Conservation (phyloP, 139 green algal species). For the Chlorella vulgaris region DNA sequence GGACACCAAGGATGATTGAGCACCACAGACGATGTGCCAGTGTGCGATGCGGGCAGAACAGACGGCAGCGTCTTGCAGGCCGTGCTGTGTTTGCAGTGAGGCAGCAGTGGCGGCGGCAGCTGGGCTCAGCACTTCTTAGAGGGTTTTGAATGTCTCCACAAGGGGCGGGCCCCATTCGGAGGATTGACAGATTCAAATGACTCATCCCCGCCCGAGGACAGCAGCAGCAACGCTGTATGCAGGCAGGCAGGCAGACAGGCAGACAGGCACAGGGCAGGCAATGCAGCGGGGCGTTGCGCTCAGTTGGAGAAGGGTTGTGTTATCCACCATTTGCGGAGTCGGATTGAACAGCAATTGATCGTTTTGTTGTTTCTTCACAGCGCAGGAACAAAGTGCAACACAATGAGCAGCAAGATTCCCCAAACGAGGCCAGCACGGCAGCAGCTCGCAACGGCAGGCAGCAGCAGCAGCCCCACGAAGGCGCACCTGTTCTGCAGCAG, state of each 20-base stretch:
- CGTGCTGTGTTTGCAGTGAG: too few species aligned
- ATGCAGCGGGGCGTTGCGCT: slow-evolving; percentile 8
- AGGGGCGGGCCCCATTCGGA: slow-evolving; percentile 27
- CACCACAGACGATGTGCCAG: too few species aligned
- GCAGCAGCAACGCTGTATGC: not conserved
- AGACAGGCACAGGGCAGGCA: not conserved
- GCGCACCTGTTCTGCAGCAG: slow-evolving; percentile 52
- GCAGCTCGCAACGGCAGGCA: too few species aligned
- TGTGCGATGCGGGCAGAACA: too few species aligned
- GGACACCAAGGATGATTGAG: too few species aligned
- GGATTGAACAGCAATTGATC: slow-evolving; percentile 56
- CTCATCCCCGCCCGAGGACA: slow-evolving; percentile 5
- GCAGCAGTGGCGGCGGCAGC: too few species aligned
- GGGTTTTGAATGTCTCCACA: slow-evolving; percentile 26
- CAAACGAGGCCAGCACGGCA: too few species aligned
- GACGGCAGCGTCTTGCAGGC: too few species aligned
- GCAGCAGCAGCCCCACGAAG: not conserved
- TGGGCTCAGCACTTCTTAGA: slow-evolving; percentile 28
- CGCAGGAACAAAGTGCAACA: not conserved
- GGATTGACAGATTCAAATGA: slow-evolving; percentile 29
- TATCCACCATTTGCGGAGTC: slow-evolving; percentile 43
- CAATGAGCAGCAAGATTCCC: not conserved
- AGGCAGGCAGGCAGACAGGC: not conserved
- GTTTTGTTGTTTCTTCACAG: slow-evolving; percentile 33
- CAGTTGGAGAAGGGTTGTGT: slow-evolving; percentile 42